Evolutionary conservation across 225 moss, liverwort and hornwort genomes (phyloP).

Genomic region (Polytrichum formosum): DNA sequence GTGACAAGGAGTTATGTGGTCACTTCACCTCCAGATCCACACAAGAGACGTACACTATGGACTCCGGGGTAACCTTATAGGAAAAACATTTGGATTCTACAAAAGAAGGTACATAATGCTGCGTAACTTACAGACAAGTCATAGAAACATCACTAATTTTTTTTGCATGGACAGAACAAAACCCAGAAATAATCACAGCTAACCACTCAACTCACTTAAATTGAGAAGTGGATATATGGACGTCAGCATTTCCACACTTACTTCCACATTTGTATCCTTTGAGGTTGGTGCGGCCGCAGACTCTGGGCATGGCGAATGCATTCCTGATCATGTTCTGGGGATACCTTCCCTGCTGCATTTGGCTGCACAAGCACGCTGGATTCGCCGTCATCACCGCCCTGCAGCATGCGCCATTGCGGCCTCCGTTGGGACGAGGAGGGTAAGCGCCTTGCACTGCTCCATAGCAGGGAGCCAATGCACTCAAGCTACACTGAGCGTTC

Average conservation of each 20-base stretch:
- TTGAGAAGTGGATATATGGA: too few species aligned
- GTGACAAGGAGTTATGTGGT: too few species aligned
- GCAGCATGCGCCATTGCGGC: slow-evolving; percentile 7
- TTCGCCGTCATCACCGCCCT: slow-evolving; percentile 12
- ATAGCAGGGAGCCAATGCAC: slow-evolving; percentile 10
- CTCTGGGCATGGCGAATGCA: slow-evolving; percentile 18
- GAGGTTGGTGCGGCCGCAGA: slow-evolving; percentile 22
- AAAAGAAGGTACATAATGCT: too few species aligned
- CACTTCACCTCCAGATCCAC: too few species aligned
- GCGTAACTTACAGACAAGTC: too few species aligned
- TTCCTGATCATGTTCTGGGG: slow-evolving; percentile 5
- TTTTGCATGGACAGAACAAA: too few species aligned
- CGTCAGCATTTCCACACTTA: neutral
- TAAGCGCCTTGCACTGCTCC: slow-evolving; percentile 7
- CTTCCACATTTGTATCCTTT: slow-evolving; percentile 18
- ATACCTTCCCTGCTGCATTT: slow-evolving; percentile 4
- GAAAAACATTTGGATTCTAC: too few species aligned
- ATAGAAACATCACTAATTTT: too few species aligned
- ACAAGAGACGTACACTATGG: too few species aligned
- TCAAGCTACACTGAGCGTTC: slow-evolving; percentile 9
- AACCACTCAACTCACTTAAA: too few species aligned
- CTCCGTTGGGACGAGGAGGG: slow-evolving; percentile 7
- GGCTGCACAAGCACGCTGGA: slow-evolving; percentile 19
- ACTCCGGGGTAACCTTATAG: too few species aligned
- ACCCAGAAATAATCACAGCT: too few species aligned